Percentiles rank a stretch among this genome's conserved stretches.
phyloP scores from a whole-genome alignment of 768 basidiomycete species.

The Suillus subaureus region DNA sequence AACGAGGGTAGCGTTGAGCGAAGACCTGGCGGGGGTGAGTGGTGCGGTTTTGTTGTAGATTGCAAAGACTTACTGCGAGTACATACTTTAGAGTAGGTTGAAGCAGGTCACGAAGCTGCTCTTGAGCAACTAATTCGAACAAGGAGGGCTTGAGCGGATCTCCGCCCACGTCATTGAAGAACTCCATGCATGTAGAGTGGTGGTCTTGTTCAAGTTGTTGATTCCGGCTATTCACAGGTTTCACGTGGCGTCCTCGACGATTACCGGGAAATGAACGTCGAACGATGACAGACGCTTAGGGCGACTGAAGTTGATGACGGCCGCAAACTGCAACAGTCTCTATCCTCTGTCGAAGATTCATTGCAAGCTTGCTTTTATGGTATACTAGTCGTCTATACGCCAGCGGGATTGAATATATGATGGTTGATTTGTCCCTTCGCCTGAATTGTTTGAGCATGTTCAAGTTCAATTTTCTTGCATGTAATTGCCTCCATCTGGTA shows the following conservation, averaged over 20 bases:
- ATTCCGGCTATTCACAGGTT: not conserved
- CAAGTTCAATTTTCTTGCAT: not conserved
- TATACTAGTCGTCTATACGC: not conserved
- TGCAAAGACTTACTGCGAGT: conserved; percentile 64
- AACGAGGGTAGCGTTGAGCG: conserved; percentile 92
- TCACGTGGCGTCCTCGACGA: not conserved
- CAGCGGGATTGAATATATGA: not conserved
- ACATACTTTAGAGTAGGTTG: conserved; percentile 96
- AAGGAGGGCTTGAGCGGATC: conserved; percentile 79
- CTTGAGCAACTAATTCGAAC: conserved; percentile 92
- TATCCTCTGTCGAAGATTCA: not conserved
- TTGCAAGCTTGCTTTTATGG: not conserved
- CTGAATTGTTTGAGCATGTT: not conserved
- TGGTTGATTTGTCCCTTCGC: not conserved
- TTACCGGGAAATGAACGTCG: not conserved
- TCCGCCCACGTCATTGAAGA: conserved; percentile 75
- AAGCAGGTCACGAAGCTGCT: conserved; percentile 87
- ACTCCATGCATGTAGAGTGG: conserved; percentile 60
- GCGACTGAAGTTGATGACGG: not conserved
- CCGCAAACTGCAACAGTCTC: not conserved
- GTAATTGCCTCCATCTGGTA: conserved; percentile 7
- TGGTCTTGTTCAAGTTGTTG: not conserved
- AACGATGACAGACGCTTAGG: not conserved
- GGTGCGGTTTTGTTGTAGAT: not conserved
- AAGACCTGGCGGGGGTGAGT: conserved; percentile 65